Conservation (phyloP, 805 yeast genomes). For the Ogataea degrootiae region DNA sequence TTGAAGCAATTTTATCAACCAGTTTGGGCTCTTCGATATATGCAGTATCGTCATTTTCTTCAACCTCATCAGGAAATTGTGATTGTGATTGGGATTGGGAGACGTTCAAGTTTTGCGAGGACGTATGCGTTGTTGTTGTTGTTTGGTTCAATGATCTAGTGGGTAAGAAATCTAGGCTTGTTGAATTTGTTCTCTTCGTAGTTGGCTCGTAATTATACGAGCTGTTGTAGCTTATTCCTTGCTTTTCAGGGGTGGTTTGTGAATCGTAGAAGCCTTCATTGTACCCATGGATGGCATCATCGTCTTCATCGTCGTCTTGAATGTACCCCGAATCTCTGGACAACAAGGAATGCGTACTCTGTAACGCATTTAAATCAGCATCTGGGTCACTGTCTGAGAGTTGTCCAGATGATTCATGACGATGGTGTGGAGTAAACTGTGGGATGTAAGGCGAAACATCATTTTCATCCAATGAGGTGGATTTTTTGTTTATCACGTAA, state of each 20-base stretch:
- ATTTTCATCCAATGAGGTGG: neutral
- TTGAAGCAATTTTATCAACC: conserved; percentile 47
- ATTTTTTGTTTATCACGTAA: neutral
- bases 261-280: neutral
- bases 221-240: neutral
- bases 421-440: neutral
- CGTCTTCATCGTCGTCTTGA: conserved; percentile 3
- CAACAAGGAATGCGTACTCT: conserved; percentile 5
- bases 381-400: conserved; percentile 17
- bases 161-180: conserved; percentile 15
- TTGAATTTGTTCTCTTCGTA: conserved; percentile 6
- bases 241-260: neutral
- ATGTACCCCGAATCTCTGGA: conserved; percentile 3
- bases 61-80: conserved; percentile 1
- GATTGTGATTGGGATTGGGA: neutral
- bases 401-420: neutral
- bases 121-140: neutral
- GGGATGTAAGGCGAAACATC: neutral
- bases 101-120: neutral
- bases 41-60: conserved; percentile 4
- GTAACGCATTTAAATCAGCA: conserved; percentile 16
- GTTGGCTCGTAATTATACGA: conserved; percentile 1
- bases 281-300: neutral
- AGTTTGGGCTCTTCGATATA: conserved; percentile 25
- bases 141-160: conserved; percentile 7